phyloP scores from a whole-genome alignment of 2,329 filamentous ascomycete genomes.

The Pleomassaria siparia region DNA sequence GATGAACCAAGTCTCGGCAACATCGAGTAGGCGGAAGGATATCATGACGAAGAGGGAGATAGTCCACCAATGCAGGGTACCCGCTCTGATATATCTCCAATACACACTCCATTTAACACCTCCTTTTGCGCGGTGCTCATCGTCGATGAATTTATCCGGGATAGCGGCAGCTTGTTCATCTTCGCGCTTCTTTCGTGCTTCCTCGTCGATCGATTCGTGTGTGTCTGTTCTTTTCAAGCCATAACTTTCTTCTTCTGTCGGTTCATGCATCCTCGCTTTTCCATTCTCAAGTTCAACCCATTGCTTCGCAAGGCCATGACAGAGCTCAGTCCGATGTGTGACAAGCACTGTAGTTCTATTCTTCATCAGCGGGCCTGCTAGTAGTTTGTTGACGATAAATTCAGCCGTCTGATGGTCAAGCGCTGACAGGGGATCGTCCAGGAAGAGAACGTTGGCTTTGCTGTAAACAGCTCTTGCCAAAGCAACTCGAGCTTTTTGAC shows the following conservation, averaged over 20 bases:
- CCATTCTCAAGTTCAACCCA: conserved; percentile 70
- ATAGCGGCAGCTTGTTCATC: conserved; percentile 53
- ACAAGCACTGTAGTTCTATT: conserved; percentile 60
- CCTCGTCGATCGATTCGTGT: conserved; percentile 38
- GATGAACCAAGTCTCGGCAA: conserved; percentile 76
- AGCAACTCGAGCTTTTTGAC: conserved; percentile 62
- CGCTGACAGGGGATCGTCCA: conserved; percentile 63
- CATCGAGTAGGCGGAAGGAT: conserved; percentile 63
- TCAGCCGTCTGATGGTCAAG: conserved; percentile 67
- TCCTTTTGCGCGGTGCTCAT: conserved; percentile 73
- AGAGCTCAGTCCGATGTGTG: conserved; percentile 70
- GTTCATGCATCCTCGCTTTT: conserved; percentile 47
- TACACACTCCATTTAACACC: conserved; percentile 76
- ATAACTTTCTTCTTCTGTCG: conserved; percentile 50
- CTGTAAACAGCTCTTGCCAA: conserved; percentile 64
- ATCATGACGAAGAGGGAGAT: conserved; percentile 64
- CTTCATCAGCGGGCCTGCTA: conserved; percentile 57
- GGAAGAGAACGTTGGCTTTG: conserved; percentile 54
- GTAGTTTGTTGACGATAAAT: conserved; percentile 58
- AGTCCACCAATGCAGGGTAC: conserved; percentile 72
- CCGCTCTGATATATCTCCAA: conserved; percentile 82
- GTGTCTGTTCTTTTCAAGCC: conserved; percentile 45
- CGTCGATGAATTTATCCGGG: conserved; percentile 76
- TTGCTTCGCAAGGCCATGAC: conserved; percentile 71
- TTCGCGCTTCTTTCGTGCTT: conserved; percentile 38